Conservation (phyloP, 78 protist species). For the Creolimax fragrantissima region DNA sequence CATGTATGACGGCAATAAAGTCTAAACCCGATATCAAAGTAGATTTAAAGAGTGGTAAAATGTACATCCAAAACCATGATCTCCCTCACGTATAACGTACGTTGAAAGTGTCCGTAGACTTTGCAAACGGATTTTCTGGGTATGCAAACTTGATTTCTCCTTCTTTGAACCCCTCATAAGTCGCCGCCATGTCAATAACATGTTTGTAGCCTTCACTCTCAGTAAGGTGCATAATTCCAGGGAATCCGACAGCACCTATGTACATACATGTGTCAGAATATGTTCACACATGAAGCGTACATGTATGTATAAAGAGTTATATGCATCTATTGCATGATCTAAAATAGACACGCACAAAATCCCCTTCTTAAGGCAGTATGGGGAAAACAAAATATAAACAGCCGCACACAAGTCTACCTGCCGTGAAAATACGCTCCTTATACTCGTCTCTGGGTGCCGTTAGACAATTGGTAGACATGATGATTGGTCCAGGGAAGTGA, state of each 20-base stretch:
- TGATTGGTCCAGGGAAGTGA: constrained; percentile 69
- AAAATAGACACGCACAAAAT: no score
- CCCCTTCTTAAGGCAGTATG: no score
- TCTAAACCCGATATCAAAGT: no score
- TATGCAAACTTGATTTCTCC: neutral
- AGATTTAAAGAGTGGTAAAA: no score
- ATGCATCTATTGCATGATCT: neutral
- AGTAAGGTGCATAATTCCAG: neutral
- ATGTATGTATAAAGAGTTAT: neutral
- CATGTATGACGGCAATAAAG: no score
- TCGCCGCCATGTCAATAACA: neutral
- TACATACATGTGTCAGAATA: neutral
- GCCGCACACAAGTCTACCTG: neutral
- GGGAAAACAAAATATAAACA: neutral
- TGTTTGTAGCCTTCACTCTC: neutral
- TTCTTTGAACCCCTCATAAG: constrained; percentile 20
- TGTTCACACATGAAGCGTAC: neutral
- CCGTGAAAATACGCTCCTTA: constrained; percentile 48
- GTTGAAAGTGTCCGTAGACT: neutral
- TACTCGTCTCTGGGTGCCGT: constrained; percentile 40
- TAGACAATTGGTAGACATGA: constrained; percentile 82
- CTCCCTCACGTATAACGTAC: no score
- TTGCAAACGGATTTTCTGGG: neutral
- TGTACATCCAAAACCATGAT: no score
- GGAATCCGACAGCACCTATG: neutral